These are phyloP conservation scores for Globisporangium orthogonon DNA, from an alignment of 352 stramenopile species.

Conservation along the genomic window DNA sequence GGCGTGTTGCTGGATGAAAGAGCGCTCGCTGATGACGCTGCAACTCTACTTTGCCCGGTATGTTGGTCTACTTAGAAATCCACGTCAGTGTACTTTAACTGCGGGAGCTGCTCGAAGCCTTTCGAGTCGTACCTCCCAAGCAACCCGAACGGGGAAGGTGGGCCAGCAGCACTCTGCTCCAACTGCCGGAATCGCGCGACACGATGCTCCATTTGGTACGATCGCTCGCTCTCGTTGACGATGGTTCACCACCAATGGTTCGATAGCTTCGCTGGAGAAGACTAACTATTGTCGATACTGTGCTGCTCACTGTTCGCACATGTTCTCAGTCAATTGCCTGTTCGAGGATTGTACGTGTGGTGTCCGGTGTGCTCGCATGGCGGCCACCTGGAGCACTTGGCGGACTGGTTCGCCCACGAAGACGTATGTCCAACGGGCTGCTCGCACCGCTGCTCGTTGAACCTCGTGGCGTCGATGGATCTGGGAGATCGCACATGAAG, in stretches of 20 bases:
- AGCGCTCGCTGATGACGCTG: not conserved
- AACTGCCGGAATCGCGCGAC: constrained; percentile 73
- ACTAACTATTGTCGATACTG: not conserved
- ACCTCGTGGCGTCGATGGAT: constrained; percentile 20
- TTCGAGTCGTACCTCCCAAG: constrained; percentile 40
- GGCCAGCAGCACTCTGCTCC: constrained; percentile 43
- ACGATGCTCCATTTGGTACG: constrained; percentile 83
- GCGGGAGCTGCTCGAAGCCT: constrained; percentile 65
- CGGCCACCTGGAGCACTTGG: constrained; percentile 80
- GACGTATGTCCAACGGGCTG: constrained; percentile 72
- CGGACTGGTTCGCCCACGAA: constrained; percentile 73
- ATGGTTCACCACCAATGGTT: not conserved
- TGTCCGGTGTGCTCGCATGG: constrained; percentile 89
- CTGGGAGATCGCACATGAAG: constrained; percentile 8
- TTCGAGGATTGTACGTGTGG: constrained; percentile 88
- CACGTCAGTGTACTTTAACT: constrained; percentile 85
- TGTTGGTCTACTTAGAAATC: constrained; percentile 54
- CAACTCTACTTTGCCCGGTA: not conserved
- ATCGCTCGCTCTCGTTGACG: not conserved
- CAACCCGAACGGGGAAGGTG: constrained; percentile 16
- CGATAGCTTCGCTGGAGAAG: too few relatives aligned
- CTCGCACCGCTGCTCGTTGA: constrained; percentile 57
- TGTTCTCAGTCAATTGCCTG: constrained; percentile 59
- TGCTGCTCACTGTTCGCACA: not conserved
- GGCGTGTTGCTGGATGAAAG: too few relatives aligned